These are phyloP conservation scores for Phytophthora cactorum DNA, from an alignment of 352 stramenopile species.

Conservation along the genomic window DNA sequence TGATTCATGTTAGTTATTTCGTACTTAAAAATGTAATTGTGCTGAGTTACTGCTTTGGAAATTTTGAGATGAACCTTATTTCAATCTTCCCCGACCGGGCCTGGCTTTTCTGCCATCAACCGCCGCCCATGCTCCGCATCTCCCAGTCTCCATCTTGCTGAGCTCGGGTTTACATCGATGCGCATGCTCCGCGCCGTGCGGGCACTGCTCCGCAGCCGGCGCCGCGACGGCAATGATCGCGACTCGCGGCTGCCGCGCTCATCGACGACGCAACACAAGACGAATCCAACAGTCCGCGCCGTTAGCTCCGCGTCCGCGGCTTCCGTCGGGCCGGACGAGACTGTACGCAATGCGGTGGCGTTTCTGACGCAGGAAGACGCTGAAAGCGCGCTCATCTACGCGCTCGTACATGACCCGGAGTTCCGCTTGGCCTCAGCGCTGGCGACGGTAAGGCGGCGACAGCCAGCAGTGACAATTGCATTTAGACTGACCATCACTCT, in stretches of 20 bases:
- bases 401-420: conserved; percentile 80
- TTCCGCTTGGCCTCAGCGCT: conserved; percentile 75
- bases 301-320: not conserved
- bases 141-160: conserved; percentile 29
- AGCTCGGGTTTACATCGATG: conserved; percentile 17
- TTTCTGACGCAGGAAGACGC: conserved; percentile 73
- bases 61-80: not conserved
- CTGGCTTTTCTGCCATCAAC: conserved; percentile 28
- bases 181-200: conserved; percentile 33
- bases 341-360: conserved; percentile 66
- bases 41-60: not conserved
- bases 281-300: conserved; percentile 11
- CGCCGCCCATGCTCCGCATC: conserved; percentile 17
- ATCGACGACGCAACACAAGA: conserved; percentile 11
- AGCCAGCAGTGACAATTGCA: not conserved
- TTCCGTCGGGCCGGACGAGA: conserved; percentile 40
- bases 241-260: conserved; percentile 1
- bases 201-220: conserved; percentile 27
- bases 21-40: not conserved
- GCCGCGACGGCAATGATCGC: conserved; percentile 10
- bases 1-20: not conserved
- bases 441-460: conserved; percentile 37
- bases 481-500: not conserved
- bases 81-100: not conserved
- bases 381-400: conserved; percentile 72